These are phyloP conservation scores for Solanum sparsipilum DNA, from an alignment of 257 asterid species.

Conservation along the genomic window DNA sequence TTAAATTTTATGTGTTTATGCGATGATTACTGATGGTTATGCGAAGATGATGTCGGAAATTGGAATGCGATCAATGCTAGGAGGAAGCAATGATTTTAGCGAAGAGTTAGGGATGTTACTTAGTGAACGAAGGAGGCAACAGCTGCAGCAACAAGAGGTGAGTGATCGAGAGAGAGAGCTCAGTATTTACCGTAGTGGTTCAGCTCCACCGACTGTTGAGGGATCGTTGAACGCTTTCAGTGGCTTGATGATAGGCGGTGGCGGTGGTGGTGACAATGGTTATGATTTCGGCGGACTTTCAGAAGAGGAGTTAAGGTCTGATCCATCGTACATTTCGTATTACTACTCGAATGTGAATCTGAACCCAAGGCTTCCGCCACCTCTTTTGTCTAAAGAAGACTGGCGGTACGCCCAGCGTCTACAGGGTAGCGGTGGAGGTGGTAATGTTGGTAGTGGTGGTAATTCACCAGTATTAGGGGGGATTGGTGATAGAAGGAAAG, in stretches of 20 bases:
- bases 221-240: conserved; percentile 31
- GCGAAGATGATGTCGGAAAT: conserved; percentile 38
- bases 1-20: conserved; percentile 2
- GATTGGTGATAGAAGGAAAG: conserved; percentile 49
- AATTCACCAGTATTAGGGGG: conserved; percentile 8
- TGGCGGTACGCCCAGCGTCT: conserved; percentile 32
- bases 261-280: conserved; percentile 17
- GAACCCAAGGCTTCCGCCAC: conserved; percentile 66
- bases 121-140: conserved; percentile 24
- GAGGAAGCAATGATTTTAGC: conserved; percentile 23
- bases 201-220: conserved; percentile 59
- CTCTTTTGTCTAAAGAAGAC: conserved; percentile 37
- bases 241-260: conserved; percentile 4
- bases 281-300: not conserved
- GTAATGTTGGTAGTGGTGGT: conserved; percentile 13
- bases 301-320: conserved; percentile 49
- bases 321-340: conserved; percentile 55
- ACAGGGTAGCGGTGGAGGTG: conserved; percentile 24
- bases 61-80: conserved; percentile 30
- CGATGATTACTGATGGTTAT: conserved; percentile 34
- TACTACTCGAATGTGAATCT: conserved; percentile 55
- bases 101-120: conserved; percentile 43
- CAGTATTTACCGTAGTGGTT: conserved; percentile 47
- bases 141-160: conserved; percentile 22
- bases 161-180: conserved; percentile 43